These are phyloP conservation scores for Xylaria sp. DNA, from an alignment of 2,329 filamentous ascomycete species.

Conservation along the genomic window DNA sequence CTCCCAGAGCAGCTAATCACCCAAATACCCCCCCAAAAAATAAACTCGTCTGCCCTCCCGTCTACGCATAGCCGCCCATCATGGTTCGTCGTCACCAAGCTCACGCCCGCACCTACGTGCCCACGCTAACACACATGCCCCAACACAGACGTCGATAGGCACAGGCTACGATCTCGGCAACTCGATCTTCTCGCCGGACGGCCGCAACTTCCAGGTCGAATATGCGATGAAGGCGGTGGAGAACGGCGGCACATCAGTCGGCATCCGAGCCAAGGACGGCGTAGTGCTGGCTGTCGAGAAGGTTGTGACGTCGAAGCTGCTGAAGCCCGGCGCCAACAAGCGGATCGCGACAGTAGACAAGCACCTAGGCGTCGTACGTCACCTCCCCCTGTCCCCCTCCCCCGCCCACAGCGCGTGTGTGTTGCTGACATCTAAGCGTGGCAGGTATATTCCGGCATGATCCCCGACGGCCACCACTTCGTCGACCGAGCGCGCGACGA, in stretches of 20 bases:
- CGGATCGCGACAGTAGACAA: conserved; percentile 93
- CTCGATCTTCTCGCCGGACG: conserved; percentile 99
- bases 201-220: conserved; percentile 98
- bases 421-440: too few species aligned
- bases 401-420: too few species aligned
- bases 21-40: neutral
- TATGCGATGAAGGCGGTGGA: conserved; percentile 99
- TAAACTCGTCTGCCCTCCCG: neutral
- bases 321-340: conserved; percentile 96
- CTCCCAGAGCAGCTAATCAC: neutral
- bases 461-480: conserved; percentile 95
- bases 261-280: conserved; percentile 96
- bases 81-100: conserved; percentile 21
- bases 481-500: conserved; percentile 93
- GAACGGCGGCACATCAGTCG: conserved; percentile 94
- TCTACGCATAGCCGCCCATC: conserved; percentile 12
- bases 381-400: neutral
- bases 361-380: conserved; percentile 89
- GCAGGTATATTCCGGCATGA: conserved; percentile 94
- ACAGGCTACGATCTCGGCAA: conserved; percentile 99
- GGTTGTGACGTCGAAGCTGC: conserved; percentile 90
- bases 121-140: conserved; percentile 21
- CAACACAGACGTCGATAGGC: conserved; percentile 90
- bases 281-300: conserved; percentile 97
- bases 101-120: conserved; percentile 20